phyloP scores from a whole-genome alignment of 768 basidiomycete genomes.

The Hortiboletus flavorubellus region DNA sequence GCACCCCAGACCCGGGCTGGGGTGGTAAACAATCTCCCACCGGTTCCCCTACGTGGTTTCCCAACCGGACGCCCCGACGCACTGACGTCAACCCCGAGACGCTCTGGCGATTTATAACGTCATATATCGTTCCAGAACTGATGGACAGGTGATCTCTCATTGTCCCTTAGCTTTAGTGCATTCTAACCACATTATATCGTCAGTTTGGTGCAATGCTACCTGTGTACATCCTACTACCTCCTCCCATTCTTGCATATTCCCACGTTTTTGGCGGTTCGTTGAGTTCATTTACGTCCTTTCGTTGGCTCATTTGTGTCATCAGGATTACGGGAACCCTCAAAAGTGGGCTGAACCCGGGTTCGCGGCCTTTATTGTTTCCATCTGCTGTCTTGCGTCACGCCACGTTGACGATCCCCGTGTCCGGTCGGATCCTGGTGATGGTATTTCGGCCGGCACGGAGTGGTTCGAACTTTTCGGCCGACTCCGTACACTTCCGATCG shows the following conservation, averaged over 20 bases:
- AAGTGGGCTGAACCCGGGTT: slow-evolving; percentile 98
- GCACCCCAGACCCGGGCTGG: slow-evolving; percentile 26
- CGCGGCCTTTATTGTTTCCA: slow-evolving; percentile 88
- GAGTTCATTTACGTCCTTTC: slow-evolving; percentile 7
- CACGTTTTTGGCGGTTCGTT: slow-evolving; percentile 70
- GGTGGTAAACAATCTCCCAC: slow-evolving; percentile 32
- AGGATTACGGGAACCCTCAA: slow-evolving; percentile 92
- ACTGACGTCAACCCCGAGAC: slow-evolving; percentile 84
- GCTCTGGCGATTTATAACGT: slow-evolving; percentile 84
- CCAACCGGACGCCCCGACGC: slow-evolving; percentile 69
- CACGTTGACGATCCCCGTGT: slow-evolving; percentile 93
- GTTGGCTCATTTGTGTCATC: slow-evolving; percentile 15
- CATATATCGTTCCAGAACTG: slow-evolving; percentile 80
- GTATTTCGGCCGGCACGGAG: slow-evolving; percentile 84
- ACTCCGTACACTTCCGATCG: slow-evolving; percentile 82
- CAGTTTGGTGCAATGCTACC: slow-evolving; percentile 77
- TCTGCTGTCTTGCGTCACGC: slow-evolving; percentile 87
- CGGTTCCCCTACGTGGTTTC: slow-evolving; percentile 66
- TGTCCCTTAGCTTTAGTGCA: slow-evolving; percentile 5
- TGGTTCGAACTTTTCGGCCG: slow-evolving; percentile 90
- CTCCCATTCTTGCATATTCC: slow-evolving; percentile 93
- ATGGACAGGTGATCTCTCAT: slow-evolving; percentile 77
- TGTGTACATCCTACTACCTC: slow-evolving; percentile 92
- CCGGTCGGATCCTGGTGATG: slow-evolving; percentile 74
- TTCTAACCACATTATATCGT: slow-evolving; percentile 13